These are phyloP conservation scores for Prinsepia uniflora DNA, from an alignment of 306 rosid genomes.

Conservation along the genomic window DNA sequence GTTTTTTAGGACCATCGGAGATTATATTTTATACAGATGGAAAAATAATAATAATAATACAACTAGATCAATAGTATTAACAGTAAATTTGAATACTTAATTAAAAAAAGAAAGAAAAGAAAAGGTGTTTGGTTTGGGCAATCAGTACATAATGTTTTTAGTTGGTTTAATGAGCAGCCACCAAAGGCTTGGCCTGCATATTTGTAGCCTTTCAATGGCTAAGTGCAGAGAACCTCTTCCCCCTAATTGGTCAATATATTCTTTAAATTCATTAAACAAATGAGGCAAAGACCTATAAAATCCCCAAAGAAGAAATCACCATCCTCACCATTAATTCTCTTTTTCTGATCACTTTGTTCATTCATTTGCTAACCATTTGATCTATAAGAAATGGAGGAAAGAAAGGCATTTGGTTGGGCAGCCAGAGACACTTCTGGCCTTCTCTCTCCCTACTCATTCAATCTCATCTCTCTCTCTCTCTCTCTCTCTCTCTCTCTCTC, in stretches of 20 bases:
- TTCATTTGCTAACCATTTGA: not conserved
- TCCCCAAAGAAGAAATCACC: not conserved
- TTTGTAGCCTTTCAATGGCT: not conserved
- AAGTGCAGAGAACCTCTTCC: not conserved
- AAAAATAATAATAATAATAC: too few species aligned
- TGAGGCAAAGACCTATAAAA: conserved; percentile 7
- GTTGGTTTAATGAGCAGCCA: too few species aligned
- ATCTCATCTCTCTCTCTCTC: conserved; percentile 27
- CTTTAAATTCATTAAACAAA: not conserved
- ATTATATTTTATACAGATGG: too few species aligned
- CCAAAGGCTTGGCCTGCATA: too few species aligned
- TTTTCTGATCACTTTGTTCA: not conserved
- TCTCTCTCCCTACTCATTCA: conserved; percentile 32
- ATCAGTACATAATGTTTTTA: too few species aligned
- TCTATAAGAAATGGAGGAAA: conserved; percentile 24
- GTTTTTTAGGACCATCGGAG: too few species aligned
- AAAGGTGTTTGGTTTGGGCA: too few species aligned
- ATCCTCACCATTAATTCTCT: not conserved
- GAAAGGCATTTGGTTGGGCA: conserved; percentile 34
- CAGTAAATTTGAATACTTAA: too few species aligned
- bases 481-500: not conserved
- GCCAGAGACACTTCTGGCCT: conserved; percentile 35
- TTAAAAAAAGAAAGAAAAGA: too few species aligned
- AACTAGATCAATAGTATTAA: too few species aligned
- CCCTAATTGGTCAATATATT: not conserved